Percentiles rank a stretch among this genome's conserved stretches.
These are phyloP conservation scores for Sonneratia caseolaris DNA, from an alignment of 345 rosid species.

Conservation along the genomic window DNA sequence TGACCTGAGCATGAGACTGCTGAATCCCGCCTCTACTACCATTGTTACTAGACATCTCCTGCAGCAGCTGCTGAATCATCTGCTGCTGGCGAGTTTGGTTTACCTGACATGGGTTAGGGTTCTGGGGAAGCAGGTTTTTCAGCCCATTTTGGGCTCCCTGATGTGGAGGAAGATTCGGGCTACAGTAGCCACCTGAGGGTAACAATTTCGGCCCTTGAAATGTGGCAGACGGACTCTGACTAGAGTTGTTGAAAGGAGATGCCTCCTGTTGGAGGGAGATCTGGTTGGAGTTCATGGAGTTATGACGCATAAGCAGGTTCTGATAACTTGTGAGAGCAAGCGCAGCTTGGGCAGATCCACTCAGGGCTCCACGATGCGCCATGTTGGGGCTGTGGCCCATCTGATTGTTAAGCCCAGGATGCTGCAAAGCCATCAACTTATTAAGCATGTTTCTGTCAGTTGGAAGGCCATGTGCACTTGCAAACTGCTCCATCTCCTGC, in stretches of 20 bases:
- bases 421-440: constrained; percentile 11
- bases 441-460: constrained; percentile 49
- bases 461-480: constrained; percentile 66
- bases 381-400: constrained; percentile 40
- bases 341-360: constrained; percentile 75
- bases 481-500: constrained; percentile 83
- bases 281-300: constrained; percentile 59
- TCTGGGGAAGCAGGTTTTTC: constrained; percentile 43
- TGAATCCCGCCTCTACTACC: constrained; percentile 25
- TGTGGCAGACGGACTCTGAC: constrained; percentile 53
- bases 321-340: constrained; percentile 70
- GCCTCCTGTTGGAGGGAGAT: constrained; percentile 56
- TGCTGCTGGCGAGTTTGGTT: constrained; percentile 65
- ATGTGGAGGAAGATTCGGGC: constrained; percentile 36
- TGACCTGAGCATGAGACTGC: constrained; percentile 31
- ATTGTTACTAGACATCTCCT: constrained; percentile 51
- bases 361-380: constrained; percentile 49
- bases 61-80: constrained; percentile 73
- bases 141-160: constrained; percentile 37
- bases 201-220: constrained; percentile 42
- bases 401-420: constrained; percentile 47
- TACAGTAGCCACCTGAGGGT: constrained; percentile 35
- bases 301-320: constrained; percentile 69
- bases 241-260: constrained; percentile 41
- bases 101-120: constrained; percentile 40